Evolutionary conservation across 805 yeast species (phyloP).

Genomic region (Blastobotrys robertii): DNA sequence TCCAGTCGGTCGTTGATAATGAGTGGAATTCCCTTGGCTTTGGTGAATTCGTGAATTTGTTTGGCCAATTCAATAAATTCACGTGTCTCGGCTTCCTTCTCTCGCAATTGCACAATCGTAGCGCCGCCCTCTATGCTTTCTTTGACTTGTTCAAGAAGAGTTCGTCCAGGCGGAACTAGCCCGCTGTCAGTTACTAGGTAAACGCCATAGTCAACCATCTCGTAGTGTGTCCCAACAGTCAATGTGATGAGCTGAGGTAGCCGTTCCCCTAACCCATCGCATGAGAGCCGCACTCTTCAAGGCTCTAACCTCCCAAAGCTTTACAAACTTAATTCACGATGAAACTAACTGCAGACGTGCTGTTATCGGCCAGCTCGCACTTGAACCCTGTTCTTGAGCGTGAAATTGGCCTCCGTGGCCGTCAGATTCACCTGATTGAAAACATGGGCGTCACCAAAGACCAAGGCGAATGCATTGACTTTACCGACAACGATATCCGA

Average conservation of each 20-base stretch:
- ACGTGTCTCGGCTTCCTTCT: slow-evolving; percentile 59
- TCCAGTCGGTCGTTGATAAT: slow-evolving; percentile 82
- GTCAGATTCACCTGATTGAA: slow-evolving; percentile 35
- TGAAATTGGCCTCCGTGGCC: slow-evolving; percentile 34
- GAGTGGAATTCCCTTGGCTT: slow-evolving; percentile 53
- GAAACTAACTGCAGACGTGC: slow-evolving; percentile 46
- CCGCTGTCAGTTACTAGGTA: slow-evolving; percentile 76
- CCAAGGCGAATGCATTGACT: slow-evolving; percentile 49
- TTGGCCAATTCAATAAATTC: slow-evolving; percentile 56
- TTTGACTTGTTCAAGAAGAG: slow-evolving; percentile 50
- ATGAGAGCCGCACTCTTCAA: background rate
- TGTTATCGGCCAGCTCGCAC: slow-evolving; percentile 43
- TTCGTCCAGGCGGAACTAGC: slow-evolving; percentile 52
- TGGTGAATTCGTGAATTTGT: slow-evolving; percentile 52
- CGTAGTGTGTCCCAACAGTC: background rate
- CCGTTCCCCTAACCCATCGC: background rate
- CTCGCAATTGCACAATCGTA: slow-evolving; percentile 76
- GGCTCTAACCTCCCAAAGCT: background rate
- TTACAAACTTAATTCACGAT: slow-evolving; percentile 23
- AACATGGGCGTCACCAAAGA: slow-evolving; percentile 34
- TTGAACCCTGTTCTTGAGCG: slow-evolving; percentile 35
- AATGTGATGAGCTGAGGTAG: background rate
- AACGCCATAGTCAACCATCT: slow-evolving; percentile 45
- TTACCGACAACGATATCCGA: slow-evolving; percentile 65
- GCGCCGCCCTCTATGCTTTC: slow-evolving; percentile 61